Evolutionary conservation across 1,139 yeast species (phyloP).

Genomic region (Suhomyces bokatorum): DNA sequence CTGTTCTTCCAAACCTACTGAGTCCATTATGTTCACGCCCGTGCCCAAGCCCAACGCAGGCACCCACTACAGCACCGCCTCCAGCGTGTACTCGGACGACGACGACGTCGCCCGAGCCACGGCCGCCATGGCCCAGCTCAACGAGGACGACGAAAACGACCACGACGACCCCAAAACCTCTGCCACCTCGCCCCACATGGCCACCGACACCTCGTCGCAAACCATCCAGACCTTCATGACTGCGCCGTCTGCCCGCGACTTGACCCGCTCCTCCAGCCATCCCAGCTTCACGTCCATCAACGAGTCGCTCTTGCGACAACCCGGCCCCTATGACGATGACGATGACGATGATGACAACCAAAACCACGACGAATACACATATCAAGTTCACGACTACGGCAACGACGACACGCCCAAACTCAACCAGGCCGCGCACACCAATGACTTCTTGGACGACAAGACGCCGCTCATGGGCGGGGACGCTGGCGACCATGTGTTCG

Average conservation of each 20-base stretch:
- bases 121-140: slow-evolving; percentile 13
- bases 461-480: slow-evolving; percentile 26
- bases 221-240: slow-evolving; percentile 31
- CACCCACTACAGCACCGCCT: slow-evolving; percentile 30
- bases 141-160: slow-evolving; percentile 20
- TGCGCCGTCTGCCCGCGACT: slow-evolving; percentile 18
- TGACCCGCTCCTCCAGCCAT: slow-evolving; percentile 15
- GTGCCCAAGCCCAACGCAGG: slow-evolving; percentile 4
- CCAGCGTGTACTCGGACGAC: slow-evolving; percentile 36
- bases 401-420: slow-evolving; percentile 37
- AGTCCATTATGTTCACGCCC: slow-evolving; percentile 9
- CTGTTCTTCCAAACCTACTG: no score
- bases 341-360: slow-evolving; percentile 7
- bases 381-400: slow-evolving; percentile 16
- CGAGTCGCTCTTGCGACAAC: slow-evolving; percentile 30
- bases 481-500: slow-evolving; percentile 8
- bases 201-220: slow-evolving; percentile 22
- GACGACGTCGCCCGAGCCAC: slow-evolving; percentile 16
- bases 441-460: slow-evolving; percentile 25
- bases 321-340: slow-evolving; percentile 14
- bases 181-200: not conserved
- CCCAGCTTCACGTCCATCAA: slow-evolving; percentile 40
- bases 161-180: not conserved
- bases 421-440: slow-evolving; percentile 6
- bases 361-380: slow-evolving; percentile 11